Evolutionary conservation across 768 basidiomycete genomes (phyloP).

Genomic region (Chalciporus chontae): DNA sequence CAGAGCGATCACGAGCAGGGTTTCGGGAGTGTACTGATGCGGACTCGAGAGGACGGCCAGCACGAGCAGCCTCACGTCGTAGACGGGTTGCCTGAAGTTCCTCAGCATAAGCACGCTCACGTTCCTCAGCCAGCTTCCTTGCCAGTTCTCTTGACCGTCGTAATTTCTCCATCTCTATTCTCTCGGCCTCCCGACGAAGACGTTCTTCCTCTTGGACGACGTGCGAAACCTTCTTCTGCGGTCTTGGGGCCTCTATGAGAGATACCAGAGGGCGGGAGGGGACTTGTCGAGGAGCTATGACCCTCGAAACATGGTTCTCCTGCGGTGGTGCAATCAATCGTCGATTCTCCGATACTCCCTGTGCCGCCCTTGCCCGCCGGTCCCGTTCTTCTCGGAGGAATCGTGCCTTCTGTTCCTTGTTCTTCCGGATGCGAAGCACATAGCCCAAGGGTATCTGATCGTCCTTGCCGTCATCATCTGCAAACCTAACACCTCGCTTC

Average conservation of each 20-base stretch:
- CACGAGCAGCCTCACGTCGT: slow-evolving; percentile 56
- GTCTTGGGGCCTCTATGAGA: slow-evolving; percentile 9
- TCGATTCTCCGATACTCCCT: slow-evolving; percentile 30
- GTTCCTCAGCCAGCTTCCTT: slow-evolving; percentile 44
- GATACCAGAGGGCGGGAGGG: slow-evolving; percentile 16
- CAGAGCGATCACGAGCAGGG: slow-evolving; percentile 33
- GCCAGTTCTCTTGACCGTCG: slow-evolving; percentile 37
- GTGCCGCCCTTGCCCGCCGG: slow-evolving; percentile 41
- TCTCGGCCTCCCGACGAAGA: slow-evolving; percentile 45
- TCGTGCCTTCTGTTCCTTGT: slow-evolving; percentile 66
- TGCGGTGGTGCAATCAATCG: slow-evolving; percentile 13
- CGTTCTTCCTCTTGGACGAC: slow-evolving; percentile 40
- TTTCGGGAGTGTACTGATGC: slow-evolving; percentile 18
- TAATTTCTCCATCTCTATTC: slow-evolving; percentile 48
- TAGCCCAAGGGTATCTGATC: slow-evolving; percentile 68
- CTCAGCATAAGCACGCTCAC: slow-evolving; percentile 51
- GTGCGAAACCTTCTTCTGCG: slow-evolving; percentile 5
- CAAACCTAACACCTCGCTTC: slow-evolving; percentile 60
- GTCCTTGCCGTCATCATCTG: slow-evolving; percentile 58
- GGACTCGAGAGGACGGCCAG: slow-evolving; percentile 35
- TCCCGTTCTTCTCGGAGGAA: slow-evolving; percentile 62
- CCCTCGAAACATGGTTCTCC: slow-evolving; percentile 11
- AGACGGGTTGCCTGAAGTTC: slow-evolving; percentile 58
- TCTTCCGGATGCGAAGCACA: slow-evolving; percentile 67
- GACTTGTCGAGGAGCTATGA: slow-evolving; percentile 14